Conservation (phyloP, 805 yeast species). For the Hemisphaericaspora nanyangensis region DNA sequence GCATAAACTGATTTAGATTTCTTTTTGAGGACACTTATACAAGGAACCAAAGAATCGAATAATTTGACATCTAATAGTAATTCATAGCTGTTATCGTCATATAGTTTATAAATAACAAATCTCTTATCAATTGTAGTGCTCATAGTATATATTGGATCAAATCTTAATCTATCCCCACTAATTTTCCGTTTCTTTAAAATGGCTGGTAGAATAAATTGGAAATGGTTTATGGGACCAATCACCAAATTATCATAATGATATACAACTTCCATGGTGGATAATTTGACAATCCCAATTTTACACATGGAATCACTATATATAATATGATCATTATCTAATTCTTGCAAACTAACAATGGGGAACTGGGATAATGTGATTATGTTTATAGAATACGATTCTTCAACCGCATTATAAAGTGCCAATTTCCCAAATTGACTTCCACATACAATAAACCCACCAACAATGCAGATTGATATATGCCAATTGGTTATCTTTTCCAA, state of each 20-base stretch:
- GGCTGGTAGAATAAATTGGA: conserved; percentile 1
- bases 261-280: conserved; percentile 8
- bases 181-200: conserved; percentile 1
- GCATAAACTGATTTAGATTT: not conserved
- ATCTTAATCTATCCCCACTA: conserved; percentile 5
- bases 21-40: conserved; percentile 1
- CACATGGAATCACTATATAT: conserved; percentile 28
- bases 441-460: conserved; percentile 10
- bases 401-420: conserved; percentile 14
- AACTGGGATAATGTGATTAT: conserved; percentile 20
- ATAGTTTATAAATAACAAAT: conserved; percentile 19
- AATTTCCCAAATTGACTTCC: conserved; percentile 32
- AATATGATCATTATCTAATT: conserved; percentile 15
- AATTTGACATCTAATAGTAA: conserved; percentile 13
- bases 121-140: conserved; percentile 19
- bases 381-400: conserved; percentile 8
- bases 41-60: conserved; percentile 10
- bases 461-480: conserved; percentile 19
- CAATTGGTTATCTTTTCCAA: conserved; percentile 15
- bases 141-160: conserved; percentile 21
- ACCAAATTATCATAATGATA: conserved; percentile 18
- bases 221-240: conserved; percentile 10
- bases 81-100: conserved; percentile 15
- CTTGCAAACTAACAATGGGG: conserved; percentile 17
- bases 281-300: conserved; percentile 23